Evolutionary conservation across 306 rosid species (phyloP), one percentile per base, ranked within the genome.

Genomic region (Arachis hypogaea): DNA sequence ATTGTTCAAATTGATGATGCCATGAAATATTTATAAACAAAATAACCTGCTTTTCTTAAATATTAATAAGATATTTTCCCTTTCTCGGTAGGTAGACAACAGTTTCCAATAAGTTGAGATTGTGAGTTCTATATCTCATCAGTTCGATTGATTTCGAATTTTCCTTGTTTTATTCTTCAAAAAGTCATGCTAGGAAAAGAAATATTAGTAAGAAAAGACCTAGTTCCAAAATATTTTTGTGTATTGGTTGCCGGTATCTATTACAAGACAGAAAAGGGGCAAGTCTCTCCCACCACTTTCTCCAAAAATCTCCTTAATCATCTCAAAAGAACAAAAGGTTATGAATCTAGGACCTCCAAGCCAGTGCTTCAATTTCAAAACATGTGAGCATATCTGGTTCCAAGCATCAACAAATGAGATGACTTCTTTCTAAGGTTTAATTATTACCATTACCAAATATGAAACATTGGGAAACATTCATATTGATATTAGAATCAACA

Each of bases 381-480:
- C 55, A 72, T 44, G 38, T 12, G 55, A 71, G 76, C 16, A 75
- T 16, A 69, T 40, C 63, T 62, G 59, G 33, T 76, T 71, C 59
- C 44, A 65, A 71, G 68, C 69, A 75, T 75, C 63, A 51, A 64
- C 44, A 71, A 64, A 14, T 50, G 4, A 59, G 57, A 54, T 69
- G 57, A 59, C 16, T 41, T 43, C n/a, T 66, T 66, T 75, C 46
- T 40, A 22, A 62, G 52, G 30, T 9, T 36, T 40, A 66, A 43
- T 63, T 69, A 2, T 59, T 44, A 45, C 45, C 60, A 65, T 59
- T 41, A 33, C 8, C 46, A 46, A 64, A 52, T 22, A 38, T 3
- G 7, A 78, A 56, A 65, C 65, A 47, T 72, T 38, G 78, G 16
- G 42, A 63, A 56, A 80, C 46, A 59, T 69, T 10, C 43, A 43